Conservation (phyloP, 202 grass and related monocot species). For the Dendrocalamus latiflorus region DNA sequence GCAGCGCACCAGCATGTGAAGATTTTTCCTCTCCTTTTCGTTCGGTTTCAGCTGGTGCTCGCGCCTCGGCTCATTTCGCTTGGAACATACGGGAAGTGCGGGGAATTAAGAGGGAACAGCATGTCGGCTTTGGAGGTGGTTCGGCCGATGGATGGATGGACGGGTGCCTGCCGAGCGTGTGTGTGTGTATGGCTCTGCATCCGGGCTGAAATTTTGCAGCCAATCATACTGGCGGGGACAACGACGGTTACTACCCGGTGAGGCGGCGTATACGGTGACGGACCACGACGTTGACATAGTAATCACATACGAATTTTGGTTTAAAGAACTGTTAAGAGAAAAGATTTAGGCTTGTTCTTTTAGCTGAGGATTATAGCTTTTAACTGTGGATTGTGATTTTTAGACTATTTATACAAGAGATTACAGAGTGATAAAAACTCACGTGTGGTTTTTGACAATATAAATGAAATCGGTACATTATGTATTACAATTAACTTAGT, state of each 20-base stretch:
- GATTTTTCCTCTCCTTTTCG: neutral
- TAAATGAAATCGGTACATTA: fast-evolving
- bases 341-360: no score
- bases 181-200: neutral
- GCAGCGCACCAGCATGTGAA: neutral
- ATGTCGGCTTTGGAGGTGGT: constrained; percentile 41
- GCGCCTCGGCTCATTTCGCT: neutral
- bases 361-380: no score
- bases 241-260: neutral
- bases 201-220: neutral
- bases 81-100: constrained; percentile 29
- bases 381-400: fast-evolving
- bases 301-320: no score
- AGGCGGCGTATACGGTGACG: neutral
- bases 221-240: neutral
- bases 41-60: neutral
- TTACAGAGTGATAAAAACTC: no score
- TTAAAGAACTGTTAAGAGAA: no score
- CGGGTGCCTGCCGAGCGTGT: neutral
- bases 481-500: no score
- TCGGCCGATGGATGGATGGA: neutral
- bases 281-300: no score
- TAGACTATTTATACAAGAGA: no score
- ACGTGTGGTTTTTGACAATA: no score
- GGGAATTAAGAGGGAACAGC: constrained; percentile 13